Evolutionary conservation across 2,329 filamentous ascomycete genomes (phyloP).

Genomic region (Chaetomium sp.): DNA sequence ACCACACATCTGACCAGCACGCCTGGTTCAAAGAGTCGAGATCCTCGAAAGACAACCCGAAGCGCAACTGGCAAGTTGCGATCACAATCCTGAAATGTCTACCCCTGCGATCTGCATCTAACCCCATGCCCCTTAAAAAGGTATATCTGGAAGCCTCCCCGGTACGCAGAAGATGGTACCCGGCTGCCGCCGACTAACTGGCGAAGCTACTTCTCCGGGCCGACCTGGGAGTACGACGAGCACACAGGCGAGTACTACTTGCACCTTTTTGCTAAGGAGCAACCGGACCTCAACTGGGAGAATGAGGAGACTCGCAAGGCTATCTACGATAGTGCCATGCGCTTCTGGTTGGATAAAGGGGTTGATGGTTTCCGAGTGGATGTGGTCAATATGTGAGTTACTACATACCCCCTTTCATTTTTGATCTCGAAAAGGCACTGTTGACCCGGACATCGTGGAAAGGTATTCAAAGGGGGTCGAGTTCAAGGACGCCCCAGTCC

Average conservation of each 20-base stretch:
- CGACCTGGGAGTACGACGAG: slow-evolving; percentile 66
- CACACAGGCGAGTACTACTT: slow-evolving; percentile 70
- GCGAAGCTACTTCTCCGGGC: slow-evolving; percentile 54
- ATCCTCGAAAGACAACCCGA: slow-evolving; percentile 53
- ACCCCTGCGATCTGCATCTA: neutral
- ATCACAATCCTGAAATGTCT: too few species aligned
- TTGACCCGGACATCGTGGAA: too few species aligned
- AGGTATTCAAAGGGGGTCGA: slow-evolving; percentile 53
- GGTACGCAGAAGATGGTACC: slow-evolving; percentile 48
- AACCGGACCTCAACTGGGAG: slow-evolving; percentile 86
- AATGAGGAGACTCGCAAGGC: slow-evolving; percentile 60
- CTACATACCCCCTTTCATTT: too few species aligned
- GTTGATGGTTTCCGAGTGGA: slow-evolving; percentile 65
- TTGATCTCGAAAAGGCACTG: too few species aligned
- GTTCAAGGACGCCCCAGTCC: slow-evolving; percentile 52
- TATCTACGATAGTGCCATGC: slow-evolving; percentile 64
- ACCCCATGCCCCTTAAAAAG: slow-evolving; percentile 6
- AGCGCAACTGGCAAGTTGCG: slow-evolving; percentile 62
- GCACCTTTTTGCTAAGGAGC: slow-evolving; percentile 66
- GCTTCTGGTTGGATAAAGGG: slow-evolving; percentile 69
- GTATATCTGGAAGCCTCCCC: slow-evolving; percentile 31
- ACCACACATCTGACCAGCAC: slow-evolving; percentile 68
- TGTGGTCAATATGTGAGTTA: slow-evolving; percentile 58
- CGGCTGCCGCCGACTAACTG: slow-evolving; percentile 71
- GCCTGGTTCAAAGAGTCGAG: slow-evolving; percentile 64